Percentiles rank a stretch among this genome's conserved stretches.
Conservation (phyloP, 169 alveolate species). For the Eimeria sp. region DNA sequence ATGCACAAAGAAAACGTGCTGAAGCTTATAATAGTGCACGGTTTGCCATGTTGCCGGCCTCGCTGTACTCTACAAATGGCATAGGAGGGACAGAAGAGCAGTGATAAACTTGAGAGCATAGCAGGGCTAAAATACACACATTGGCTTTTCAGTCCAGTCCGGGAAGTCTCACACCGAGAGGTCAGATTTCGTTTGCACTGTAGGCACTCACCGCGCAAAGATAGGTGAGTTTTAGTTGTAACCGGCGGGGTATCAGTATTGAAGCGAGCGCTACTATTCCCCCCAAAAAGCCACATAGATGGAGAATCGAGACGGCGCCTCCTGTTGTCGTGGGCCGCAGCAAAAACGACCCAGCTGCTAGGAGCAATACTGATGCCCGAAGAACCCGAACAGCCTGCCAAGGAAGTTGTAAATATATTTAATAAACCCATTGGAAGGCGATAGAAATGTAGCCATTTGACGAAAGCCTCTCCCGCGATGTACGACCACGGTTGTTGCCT, state of each 20-base stretch:
- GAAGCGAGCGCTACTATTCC: conserved; percentile 31
- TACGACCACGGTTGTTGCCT: not conserved
- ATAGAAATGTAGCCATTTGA: not conserved
- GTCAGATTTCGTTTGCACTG: not conserved
- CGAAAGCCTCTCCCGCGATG: not conserved
- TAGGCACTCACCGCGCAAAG: conserved; percentile 35
- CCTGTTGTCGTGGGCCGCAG: conserved; percentile 70
- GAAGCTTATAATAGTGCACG: conserved; percentile 73
- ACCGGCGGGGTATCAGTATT: conserved; percentile 46
- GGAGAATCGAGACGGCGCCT: conserved; percentile 5
- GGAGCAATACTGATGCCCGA: conserved; percentile 61
- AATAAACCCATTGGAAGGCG: not conserved
- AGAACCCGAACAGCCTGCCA: conserved; percentile 40
- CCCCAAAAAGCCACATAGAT: conserved; percentile 12
- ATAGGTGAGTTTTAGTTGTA: conserved; percentile 55
- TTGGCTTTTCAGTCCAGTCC: not conserved
- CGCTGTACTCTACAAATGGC: conserved; percentile 23
- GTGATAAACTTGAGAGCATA: not conserved
- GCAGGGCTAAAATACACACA: not conserved
- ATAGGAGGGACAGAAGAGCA: not conserved
- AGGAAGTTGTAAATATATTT: not conserved
- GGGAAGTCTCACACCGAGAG: not conserved
- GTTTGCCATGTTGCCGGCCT: conserved; percentile 68
- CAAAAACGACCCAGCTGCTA: conserved; percentile 43
- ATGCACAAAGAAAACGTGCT: conserved; percentile 77